Evolutionary conservation across 1,284 basidiomycete genomes (phyloP).

Genomic region (Apiotrichum montevideense): DNA sequence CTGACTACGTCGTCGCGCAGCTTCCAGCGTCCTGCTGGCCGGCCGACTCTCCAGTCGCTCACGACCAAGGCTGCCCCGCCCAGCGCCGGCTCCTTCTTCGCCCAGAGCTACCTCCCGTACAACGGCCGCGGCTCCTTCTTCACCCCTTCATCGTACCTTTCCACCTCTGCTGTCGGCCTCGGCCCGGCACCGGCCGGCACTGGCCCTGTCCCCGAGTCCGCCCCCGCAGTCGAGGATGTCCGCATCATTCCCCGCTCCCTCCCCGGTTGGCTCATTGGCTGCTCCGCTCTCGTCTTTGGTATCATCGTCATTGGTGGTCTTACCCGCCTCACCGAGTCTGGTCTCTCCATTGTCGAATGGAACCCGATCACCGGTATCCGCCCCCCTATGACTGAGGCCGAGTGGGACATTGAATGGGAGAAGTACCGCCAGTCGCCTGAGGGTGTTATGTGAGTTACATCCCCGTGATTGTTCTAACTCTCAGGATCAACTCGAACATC

Average conservation of each 20-base stretch:
- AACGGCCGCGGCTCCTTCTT: conserved; percentile 13
- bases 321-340: conserved; percentile 94
- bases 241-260: conserved; percentile 65
- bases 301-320: conserved; percentile 95
- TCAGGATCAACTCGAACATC: conserved; percentile 80
- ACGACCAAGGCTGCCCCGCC: neutral
- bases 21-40: neutral
- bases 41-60: neutral
- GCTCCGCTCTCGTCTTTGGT: conserved; percentile 76
- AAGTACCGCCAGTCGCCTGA: conserved; percentile 96
- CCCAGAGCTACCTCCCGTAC: conserved; percentile 12
- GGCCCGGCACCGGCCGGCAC: neutral
- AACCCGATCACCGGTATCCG: conserved; percentile 82
- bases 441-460: conserved; percentile 71
- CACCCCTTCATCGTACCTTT: conserved; percentile 11
- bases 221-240: conserved; percentile 50
- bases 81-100: conserved; percentile 6
- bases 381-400: conserved; percentile 67
- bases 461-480: neutral
- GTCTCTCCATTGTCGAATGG: conserved; percentile 98
- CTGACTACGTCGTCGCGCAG: neutral
- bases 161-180: neutral
- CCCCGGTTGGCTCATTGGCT: conserved; percentile 69
- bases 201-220: neutral
- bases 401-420: conserved; percentile 86